Evolutionary conservation across 1,139 yeast genomes (phyloP).

Genomic region (Debaryomyces udenii): DNA sequence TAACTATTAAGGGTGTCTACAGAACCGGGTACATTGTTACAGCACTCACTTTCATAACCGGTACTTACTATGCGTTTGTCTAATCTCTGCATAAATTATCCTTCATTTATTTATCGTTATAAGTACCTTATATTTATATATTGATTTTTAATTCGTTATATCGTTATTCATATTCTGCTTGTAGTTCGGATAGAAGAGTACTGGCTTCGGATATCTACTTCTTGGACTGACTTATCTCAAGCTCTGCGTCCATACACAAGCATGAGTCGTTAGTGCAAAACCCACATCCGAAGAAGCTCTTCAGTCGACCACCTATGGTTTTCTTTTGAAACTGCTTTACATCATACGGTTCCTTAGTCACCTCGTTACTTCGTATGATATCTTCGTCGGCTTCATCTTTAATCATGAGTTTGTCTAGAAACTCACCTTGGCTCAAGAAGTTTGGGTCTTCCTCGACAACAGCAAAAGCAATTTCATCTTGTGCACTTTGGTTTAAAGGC

Average conservation of each 20-base stretch:
- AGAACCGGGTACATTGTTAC: constrained; percentile 87
- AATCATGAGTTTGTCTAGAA: constrained; percentile 16
- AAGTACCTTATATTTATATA: constrained; percentile 5
- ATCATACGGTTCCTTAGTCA: constrained; percentile 5
- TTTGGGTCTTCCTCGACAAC: constrained; percentile 12
- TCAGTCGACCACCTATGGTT: constrained; percentile 9
- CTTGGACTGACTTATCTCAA: constrained; percentile 16
- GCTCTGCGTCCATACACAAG: constrained; percentile 41
- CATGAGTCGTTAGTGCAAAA: constrained; percentile 48
- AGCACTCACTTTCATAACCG: constrained; percentile 68
- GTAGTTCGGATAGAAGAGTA: too few relatives aligned
- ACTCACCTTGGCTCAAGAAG: constrained; percentile 8
- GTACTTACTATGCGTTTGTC: constrained; percentile 57
- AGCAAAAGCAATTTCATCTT: constrained; percentile 3
- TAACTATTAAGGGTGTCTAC: constrained; percentile 84
- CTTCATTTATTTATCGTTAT: constrained; percentile 7
- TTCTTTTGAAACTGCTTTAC: background rate
- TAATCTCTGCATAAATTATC: constrained; percentile 16
- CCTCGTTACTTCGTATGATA: constrained; percentile 10
- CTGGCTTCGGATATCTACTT: background rate
- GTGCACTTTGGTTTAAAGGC: constrained; percentile 19
- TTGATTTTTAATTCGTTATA: constrained; percentile 8
- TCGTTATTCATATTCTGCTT: constrained; percentile 4
- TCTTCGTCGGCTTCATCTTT: constrained; percentile 11
- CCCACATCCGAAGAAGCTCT: constrained; percentile 37